Evolutionary conservation across 345 rosid species (phyloP), one percentile per base, ranked within the genome.

Genomic region (Salix koriyanagi): DNA sequence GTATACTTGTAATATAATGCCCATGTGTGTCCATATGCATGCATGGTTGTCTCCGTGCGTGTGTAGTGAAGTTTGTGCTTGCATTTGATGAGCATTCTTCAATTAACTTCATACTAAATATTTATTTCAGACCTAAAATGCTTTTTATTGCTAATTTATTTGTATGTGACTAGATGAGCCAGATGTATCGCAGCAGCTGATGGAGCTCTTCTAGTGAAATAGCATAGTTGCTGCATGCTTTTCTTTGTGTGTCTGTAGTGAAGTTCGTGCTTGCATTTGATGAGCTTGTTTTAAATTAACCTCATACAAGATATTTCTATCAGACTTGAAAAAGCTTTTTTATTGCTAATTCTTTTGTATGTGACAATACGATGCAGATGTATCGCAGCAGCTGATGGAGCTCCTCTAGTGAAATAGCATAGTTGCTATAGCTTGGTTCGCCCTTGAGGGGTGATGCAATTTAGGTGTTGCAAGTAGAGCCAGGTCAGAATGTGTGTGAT

Each of bases 311-410:
- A 14, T 70, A 25, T 25, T 13, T 69, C 10, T 39, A 16, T 26
- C 25, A n/a, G 12, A 30, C n/a, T 13, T 72, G n/a, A 5, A 34
- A 34, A 34, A 34, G 37, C 37, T 34, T 61, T 26, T 13, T 25
- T 26, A 26, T 18, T 37, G 39, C 58, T 73, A 73, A 73, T 61
- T 39, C 37, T n/a, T 42, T 30, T 14, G 42, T 37, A 11, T 66
- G 12, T 48, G 28, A 37, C 32, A 70, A 15, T 54, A 26, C 30
- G 32, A 34, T 86, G 91, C 90, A 91, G 92, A 90, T 81, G 89
- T 91, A 65, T 76, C 88, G 0, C 84, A 88, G 78, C 97, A 91
- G 81, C 79, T 91, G 88, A 85, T 90, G 92, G 97, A 91, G 90
- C 89, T 91, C 56, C 83, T 87, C 70, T 84, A 81, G 74, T 50